Evolutionary conservation across 1,284 basidiomycete species (phyloP).

Genomic region (Thecaphora thlaspeos): DNA sequence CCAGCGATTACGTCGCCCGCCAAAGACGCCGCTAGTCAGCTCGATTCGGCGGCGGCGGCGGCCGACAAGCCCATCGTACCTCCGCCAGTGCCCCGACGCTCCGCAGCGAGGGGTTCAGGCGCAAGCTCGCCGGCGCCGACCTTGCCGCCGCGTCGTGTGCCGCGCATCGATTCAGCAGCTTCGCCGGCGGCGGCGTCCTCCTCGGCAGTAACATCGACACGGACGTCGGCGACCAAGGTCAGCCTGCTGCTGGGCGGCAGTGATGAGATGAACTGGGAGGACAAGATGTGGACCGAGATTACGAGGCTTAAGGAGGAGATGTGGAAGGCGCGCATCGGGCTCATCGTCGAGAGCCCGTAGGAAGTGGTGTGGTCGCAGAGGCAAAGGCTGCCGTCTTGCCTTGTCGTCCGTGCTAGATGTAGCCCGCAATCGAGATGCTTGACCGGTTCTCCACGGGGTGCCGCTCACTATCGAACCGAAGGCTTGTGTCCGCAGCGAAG

Average conservation of each 20-base stretch:
- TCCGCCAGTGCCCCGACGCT: conserved; percentile 10
- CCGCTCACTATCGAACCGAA: no score
- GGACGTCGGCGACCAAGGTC: conserved; percentile 4
- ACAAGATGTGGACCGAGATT: conserved; percentile 48
- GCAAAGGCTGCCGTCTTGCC: no score
- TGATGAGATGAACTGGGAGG: conserved; percentile 43
- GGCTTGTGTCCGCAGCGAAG: no score
- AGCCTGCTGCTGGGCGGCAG: conserved; percentile 18
- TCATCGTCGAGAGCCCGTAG: conserved; percentile 18
- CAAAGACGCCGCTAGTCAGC: no score
- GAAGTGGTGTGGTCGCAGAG: no score
- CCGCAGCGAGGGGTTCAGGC: not conserved
- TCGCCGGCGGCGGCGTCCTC: conserved; percentile 3
- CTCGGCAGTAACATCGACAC: not conserved
- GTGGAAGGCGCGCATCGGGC: conserved; percentile 36
- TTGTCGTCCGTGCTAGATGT: no score
- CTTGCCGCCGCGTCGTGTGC: conserved; percentile 2
- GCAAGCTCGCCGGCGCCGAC: conserved; percentile 1
- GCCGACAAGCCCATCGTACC: not conserved
- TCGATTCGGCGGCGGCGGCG: no score
- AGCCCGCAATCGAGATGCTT: no score
- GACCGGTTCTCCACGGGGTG: no score
- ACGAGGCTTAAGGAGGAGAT: conserved; percentile 47
- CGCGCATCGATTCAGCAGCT: no score
- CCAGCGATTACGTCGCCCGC: no score